phyloP scores from a whole-genome alignment of 495 filamentous ascomycete species.

The Pyronema domesticum region DNA sequence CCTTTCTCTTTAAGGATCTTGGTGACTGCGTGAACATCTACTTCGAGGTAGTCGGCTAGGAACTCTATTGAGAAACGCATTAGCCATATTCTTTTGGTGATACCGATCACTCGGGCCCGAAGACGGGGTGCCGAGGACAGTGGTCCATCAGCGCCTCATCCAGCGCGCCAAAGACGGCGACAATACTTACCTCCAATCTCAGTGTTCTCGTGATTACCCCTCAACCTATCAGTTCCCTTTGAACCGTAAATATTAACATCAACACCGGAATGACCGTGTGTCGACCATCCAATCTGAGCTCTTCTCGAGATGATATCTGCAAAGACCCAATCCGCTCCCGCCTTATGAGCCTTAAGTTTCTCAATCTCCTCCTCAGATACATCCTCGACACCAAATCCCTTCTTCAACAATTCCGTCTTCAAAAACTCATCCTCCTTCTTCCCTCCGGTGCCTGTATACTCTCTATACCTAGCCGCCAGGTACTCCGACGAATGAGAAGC shows the following conservation, averaged over 20 bases:
- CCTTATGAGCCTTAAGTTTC: slow-evolving; percentile 39
- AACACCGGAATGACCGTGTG: slow-evolving; percentile 33
- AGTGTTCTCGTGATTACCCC: slow-evolving; percentile 88
- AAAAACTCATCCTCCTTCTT: slow-evolving; percentile 22
- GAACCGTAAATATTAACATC: slow-evolving; percentile 35
- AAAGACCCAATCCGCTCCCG: slow-evolving; percentile 40
- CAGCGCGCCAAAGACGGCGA: not conserved
- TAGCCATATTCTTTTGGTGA: no score
- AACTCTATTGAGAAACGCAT: slow-evolving; percentile 31
- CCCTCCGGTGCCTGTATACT: slow-evolving; percentile 27
- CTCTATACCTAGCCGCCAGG: slow-evolving; percentile 39
- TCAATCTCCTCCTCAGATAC: slow-evolving; percentile 51
- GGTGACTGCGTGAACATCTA: slow-evolving; percentile 62
- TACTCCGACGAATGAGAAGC: slow-evolving; percentile 63
- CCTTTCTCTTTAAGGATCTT: slow-evolving; percentile 49
- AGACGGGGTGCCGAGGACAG: no score
- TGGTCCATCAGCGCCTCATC: not conserved
- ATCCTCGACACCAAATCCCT: slow-evolving; percentile 59
- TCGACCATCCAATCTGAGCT: slow-evolving; percentile 75
- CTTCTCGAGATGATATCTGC: slow-evolving; percentile 70
- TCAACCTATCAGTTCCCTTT: slow-evolving; percentile 31
- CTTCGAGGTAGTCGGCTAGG: slow-evolving; percentile 55
- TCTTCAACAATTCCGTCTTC: slow-evolving; percentile 25
- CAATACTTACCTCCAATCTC: slow-evolving; percentile 42
- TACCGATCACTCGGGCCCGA: no score